Evolutionary conservation across 805 yeast genomes (phyloP), one percentile per base, ranked within the genome.

Genomic region (Starmerella khaoyaiensis): DNA sequence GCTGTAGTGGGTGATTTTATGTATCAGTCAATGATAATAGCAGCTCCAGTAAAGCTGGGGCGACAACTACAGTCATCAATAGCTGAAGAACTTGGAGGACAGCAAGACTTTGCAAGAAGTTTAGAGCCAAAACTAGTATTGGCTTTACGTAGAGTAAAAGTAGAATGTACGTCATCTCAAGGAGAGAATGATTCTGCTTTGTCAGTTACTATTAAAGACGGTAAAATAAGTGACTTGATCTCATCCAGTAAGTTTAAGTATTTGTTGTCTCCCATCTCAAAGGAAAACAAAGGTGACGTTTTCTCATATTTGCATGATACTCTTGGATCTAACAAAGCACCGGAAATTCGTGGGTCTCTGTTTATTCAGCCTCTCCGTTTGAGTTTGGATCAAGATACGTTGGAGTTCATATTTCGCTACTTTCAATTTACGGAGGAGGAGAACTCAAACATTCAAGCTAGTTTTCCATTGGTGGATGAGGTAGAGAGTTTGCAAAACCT

Each of bases 321-420:
- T 11, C 20, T 39, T 15, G 35, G 31, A 6, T 21, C 31, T 5
- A 15, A 12, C 5, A 28, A 18, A 4, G 29, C 44, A 3, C 42
- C 43, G 3, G 50, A 42, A 26, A 17, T 21, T 10, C 32, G 46
- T n/a, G 35, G 25, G 17, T 28, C 39, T 21, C 35, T 29, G 36
- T 46, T 4, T 11, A 58, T 82, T 0, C 60, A 79, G 15, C 98
- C 98, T 0, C 52, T 90, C 30, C 63, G 94, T 35, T 57, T 90
- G 12, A 83, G 82, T 54, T 74, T 90, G 30, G 97, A 90, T 56
- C 98, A 90, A 55, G 97, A 87, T 51, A 81, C 96, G 0, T 62
- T 84, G 15, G 95, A 84, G 39, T 86, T 87, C 47, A 48, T 84
- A 22, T 71, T 74, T 0, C 63, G 95, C 25, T 90, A 83, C 58